Base-by-base conservation (phyloP, 148 eudicot genomes). In the Vaccinium darrowii region DNA sequence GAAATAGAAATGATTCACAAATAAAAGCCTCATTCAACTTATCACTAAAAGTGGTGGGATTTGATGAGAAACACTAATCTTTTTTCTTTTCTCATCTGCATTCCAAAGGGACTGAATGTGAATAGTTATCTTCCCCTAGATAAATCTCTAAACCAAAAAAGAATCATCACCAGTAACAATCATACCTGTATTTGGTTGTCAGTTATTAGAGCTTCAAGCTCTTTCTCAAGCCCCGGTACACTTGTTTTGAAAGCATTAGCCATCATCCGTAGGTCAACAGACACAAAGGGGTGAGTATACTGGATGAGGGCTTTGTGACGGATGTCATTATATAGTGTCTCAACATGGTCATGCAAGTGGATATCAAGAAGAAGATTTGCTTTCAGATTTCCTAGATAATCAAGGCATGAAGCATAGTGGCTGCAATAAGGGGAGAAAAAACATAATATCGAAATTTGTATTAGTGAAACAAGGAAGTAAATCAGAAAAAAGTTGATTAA, bases 251-350 rank as follows among this genome's bases (percentile, higher is more conserved):
- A 93, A 87, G 99, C 98, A 90, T 92, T 88, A n/a, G 98, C 98
- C 99, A 96, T 97, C 98, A 94, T 95, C 85, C 86, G 80, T 80
- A 97, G 89, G 89, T 97, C 98, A 78, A 97, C 99, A 53, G 99
- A 97, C 71, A 93, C 89, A 85, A 92, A 97, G 3, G 99, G 99
- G 71, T 85, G 93, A 16, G 99, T 97, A 65, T 97, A 97, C 85
- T 97, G 99, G 77, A 97, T 95, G 74, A 97, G 94, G 63, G 99
- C 99, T 88, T 95, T 97, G 92, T 91, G 91, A 58, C 98, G 96
- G 75, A 97, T 97, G 56, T 94, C 93, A 71, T 90, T 89, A 79
- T 97, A 97, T 56, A 97, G 87, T 3, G 89, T 92, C 88, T 91
- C 98, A 14, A 97, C 95, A 88, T 97, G 99, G 84, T 95, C 98